phyloP scores from a whole-genome alignment of 2,329 filamentous ascomycete species.

The Beauveria sp. region DNA sequence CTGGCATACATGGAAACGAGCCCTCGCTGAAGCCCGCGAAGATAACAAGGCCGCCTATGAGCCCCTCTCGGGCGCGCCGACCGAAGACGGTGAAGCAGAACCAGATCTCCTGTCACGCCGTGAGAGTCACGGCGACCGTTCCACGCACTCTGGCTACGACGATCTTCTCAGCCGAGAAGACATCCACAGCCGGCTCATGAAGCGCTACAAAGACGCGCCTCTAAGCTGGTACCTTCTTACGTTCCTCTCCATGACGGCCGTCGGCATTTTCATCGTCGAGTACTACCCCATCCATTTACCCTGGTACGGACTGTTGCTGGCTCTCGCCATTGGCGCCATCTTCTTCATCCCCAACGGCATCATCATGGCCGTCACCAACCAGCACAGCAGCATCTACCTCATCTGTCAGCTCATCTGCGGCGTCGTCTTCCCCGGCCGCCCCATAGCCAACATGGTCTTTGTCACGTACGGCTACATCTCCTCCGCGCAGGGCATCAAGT shows the following conservation, averaged over 20 bases:
- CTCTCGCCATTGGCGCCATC: slow-evolving; percentile 67
- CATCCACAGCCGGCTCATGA: slow-evolving; percentile 79
- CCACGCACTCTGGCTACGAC: slow-evolving; percentile 34
- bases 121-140: slow-evolving; percentile 19
- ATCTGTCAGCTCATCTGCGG: slow-evolving; percentile 83
- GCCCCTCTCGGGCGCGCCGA: slow-evolving; percentile 33
- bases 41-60: slow-evolving; percentile 45
- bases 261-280: slow-evolving; percentile 79
- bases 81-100: slow-evolving; percentile 10
- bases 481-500: slow-evolving; percentile 82
- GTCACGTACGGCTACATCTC: slow-evolving; percentile 88
- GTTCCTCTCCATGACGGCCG: slow-evolving; percentile 65
- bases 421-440: slow-evolving; percentile 72
- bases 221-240: slow-evolving; percentile 74
- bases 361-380: slow-evolving; percentile 88
- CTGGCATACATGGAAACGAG: slow-evolving; percentile 65
- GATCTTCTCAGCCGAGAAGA: slow-evolving; percentile 65
- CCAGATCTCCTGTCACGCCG: slow-evolving; percentile 12
- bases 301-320: slow-evolving; percentile 78
- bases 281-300: slow-evolving; percentile 78
- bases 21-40: slow-evolving; percentile 54
- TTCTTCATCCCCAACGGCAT: slow-evolving; percentile 89
- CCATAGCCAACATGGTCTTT: slow-evolving; percentile 89
- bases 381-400: slow-evolving; percentile 78
- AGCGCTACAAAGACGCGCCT: slow-evolving; percentile 72